Evolutionary conservation across 495 filamentous ascomycete genomes (phyloP).

Genomic region (Thermochaetoides thermophila): DNA sequence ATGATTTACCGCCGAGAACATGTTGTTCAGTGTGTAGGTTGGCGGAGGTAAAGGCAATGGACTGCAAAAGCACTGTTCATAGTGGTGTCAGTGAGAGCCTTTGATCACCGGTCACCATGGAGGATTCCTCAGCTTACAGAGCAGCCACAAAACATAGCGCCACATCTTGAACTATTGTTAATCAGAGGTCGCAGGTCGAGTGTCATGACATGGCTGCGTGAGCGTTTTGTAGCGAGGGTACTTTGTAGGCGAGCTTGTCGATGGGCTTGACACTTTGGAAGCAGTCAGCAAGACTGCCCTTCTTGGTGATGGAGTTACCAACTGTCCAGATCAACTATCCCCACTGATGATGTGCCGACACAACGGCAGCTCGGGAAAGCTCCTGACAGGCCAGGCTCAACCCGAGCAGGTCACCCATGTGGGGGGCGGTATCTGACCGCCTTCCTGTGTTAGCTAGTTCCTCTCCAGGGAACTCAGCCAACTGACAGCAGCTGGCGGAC

Average conservation of each 20-base stretch:
- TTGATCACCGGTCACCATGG: slow-evolving; percentile 1
- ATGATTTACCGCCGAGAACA: slow-evolving; percentile 15
- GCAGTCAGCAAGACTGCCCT: too few relatives aligned
- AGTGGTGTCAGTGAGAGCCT: slow-evolving; percentile 11
- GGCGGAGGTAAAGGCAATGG: slow-evolving; percentile 19
- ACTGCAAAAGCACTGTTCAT: slow-evolving; percentile 38
- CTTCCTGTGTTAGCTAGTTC: too few relatives aligned
- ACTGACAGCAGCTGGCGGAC: too few relatives aligned
- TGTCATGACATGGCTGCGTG: slow-evolving; percentile 13
- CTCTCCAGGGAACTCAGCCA: too few relatives aligned
- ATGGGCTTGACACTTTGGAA: too few relatives aligned
- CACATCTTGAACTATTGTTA: slow-evolving; percentile 20
- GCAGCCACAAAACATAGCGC: slow-evolving; percentile 24
- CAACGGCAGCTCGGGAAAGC: too few relatives aligned
- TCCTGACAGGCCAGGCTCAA: too few relatives aligned
- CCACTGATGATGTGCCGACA: slow-evolving; percentile 3
- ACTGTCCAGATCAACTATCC: slow-evolving; percentile 7
- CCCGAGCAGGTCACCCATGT: too few relatives aligned
- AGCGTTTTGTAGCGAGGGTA: not conserved
- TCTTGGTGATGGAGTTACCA: slow-evolving; percentile 1
- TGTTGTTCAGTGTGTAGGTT: slow-evolving; percentile 19
- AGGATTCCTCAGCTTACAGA: slow-evolving; percentile 22
- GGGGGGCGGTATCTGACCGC: too few relatives aligned
- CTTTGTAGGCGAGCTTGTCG: not conserved
- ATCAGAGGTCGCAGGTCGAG: slow-evolving; percentile 1